Conservation (phyloP, 1,139 yeast species). For the Candida glucosophila region DNA sequence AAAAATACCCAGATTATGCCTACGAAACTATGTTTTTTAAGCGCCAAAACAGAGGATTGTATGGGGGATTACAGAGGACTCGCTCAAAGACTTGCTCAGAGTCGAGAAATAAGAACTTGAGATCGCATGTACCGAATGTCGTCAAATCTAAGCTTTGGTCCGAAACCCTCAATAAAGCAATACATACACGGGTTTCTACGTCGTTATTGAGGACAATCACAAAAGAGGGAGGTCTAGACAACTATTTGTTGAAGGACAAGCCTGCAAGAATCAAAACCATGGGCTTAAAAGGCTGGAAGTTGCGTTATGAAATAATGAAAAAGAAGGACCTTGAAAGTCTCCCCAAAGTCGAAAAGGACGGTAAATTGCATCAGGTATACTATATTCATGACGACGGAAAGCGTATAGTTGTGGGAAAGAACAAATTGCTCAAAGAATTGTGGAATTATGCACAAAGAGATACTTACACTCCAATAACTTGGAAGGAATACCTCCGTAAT, state of each 20-base stretch:
- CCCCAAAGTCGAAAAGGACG: constrained; percentile 21
- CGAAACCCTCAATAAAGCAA: constrained; percentile 53
- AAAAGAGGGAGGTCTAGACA: constrained; percentile 91
- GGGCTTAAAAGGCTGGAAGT: constrained; percentile 87
- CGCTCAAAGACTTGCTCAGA: constrained; percentile 77
- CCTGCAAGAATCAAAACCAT: constrained; percentile 85
- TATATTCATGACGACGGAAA: constrained; percentile 41
- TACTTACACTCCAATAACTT: constrained; percentile 35
- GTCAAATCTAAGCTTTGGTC: constrained; percentile 75
- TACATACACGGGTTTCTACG: constrained; percentile 62
- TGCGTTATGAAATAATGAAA: constrained; percentile 64
- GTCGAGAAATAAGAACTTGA: constrained; percentile 59
- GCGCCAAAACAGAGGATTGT: constrained; percentile 79
- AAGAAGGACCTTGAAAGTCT: constrained; percentile 17
- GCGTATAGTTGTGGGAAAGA: constrained; percentile 52
- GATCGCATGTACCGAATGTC: constrained; percentile 79
- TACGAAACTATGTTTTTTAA: constrained; percentile 73
- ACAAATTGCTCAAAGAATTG: constrained; percentile 47
- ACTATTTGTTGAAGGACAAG: constrained; percentile 76
- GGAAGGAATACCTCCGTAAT: constrained; percentile 33
- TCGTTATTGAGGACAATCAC: constrained; percentile 78
- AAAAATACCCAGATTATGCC: constrained; percentile 67
- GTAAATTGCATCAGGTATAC: constrained; percentile 33
- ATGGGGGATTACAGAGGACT: constrained; percentile 79
- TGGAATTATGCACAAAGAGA: constrained; percentile 44